Conservation (phyloP, 176 grass and related monocot species). For the Lolium perenne region DNA sequence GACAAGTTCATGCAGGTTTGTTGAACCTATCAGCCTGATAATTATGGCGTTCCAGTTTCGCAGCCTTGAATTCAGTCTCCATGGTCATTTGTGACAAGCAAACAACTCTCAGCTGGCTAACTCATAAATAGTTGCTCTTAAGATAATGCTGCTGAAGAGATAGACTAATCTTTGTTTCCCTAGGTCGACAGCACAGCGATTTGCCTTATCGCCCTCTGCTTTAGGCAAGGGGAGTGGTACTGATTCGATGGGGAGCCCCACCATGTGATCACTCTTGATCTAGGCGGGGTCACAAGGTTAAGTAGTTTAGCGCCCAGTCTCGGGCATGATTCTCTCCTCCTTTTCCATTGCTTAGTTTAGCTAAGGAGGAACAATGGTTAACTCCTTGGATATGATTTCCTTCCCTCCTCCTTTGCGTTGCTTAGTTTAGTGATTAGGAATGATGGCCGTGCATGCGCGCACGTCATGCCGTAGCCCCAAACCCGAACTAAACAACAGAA, state of each 20-base stretch:
- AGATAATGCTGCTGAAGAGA: conserved; percentile 10
- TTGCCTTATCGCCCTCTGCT: conserved; percentile 26
- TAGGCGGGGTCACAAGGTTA: conserved; percentile 52
- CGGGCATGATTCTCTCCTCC: conserved; percentile 11
- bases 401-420: conserved; percentile 7
- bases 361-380: not conserved
- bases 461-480: conserved; percentile 32
- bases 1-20: not conserved
- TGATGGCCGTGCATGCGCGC: conserved; percentile 52
- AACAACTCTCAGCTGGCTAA: conserved; percentile 8
- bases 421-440: conserved; percentile 49
- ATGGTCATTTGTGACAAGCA: not conserved
- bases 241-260: conserved; percentile 64
- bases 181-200: conserved; percentile 33
- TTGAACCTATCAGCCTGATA: not conserved
- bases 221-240: conserved; percentile 47
- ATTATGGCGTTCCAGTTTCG: not conserved
- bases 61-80: not conserved
- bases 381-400: conserved; percentile 24
- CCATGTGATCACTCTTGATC: conserved; percentile 72
- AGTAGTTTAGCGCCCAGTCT: conserved; percentile 32
- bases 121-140: not conserved
- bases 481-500: conserved; percentile 26
- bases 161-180: not conserved
- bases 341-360: conserved; percentile 26